Evolutionary conservation across 495 filamentous ascomycete genomes (phyloP), one percentile per base, ranked within the genome.

Genomic region (Cairneyella variabilis): DNA sequence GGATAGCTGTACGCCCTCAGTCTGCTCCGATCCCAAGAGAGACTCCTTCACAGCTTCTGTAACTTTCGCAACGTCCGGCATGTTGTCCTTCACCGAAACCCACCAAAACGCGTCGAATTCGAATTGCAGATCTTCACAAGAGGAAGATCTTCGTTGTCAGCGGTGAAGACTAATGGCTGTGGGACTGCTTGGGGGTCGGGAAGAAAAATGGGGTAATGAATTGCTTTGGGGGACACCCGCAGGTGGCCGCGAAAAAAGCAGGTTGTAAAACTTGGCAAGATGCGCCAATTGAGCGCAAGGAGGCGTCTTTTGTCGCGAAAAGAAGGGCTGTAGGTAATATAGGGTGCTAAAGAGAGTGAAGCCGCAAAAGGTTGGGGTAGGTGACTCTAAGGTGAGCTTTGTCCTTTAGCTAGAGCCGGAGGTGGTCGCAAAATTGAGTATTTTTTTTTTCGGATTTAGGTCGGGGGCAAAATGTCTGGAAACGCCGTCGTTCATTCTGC

Each of bases 41-140:
- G 76, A 83, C 70, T 89, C 86, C 72, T 91, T 92, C 58, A 92
- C 83, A 8, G 74, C 75, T 64, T 84, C 84, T 71, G 59, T 65
- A 11, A 56, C 62, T 36, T 54, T 55, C 0, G 48, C 40, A 23
- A 62, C 26, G 14, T 59, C 54, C 3, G 62, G 23, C 62, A 64
- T 61, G 23, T 21, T 61, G 30, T 28, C 36, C 32, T 41, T 42
- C 32, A 26, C 25, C 3, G 37, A 26, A 14, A 32, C 6, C 6
- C 28, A 6, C 14, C 28, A 32, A 14, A 32, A 32, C 28, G 6
- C 6, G 6, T 46, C 21, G 23, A 3, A 12, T 28, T 32, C 14
- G 28, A 14, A n/a, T n/a, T n/a, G n/a, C n/a, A n/a, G n/a, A n/a
- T n/a, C n/a, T n/a, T n/a, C n/a, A n/a, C n/a, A n/a, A n/a, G n/a